These are phyloP conservation scores for Hippophae gyantsensis DNA, from an alignment of 306 rosid species.

Conservation along the genomic window DNA sequence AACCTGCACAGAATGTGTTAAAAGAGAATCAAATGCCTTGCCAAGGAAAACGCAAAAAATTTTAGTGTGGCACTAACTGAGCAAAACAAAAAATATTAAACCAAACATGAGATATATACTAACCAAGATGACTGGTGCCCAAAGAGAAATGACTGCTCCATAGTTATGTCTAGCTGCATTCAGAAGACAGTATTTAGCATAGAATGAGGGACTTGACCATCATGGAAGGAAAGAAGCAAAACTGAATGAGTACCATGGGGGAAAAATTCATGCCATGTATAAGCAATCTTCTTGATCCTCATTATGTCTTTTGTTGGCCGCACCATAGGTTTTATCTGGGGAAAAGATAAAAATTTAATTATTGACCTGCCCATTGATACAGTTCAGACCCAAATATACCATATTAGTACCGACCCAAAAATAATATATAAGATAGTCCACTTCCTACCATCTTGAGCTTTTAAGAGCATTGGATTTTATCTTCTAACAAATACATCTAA, in stretches of 20 bases:
- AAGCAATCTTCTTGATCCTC: constrained; percentile 55
- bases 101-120: constrained; percentile 19
- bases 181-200: constrained; percentile 21
- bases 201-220: constrained; percentile 13
- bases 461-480: neutral
- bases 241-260: constrained; percentile 50
- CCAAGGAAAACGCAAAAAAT: constrained; percentile 10
- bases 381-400: too few relatives aligned
- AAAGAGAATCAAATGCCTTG: constrained; percentile 14
- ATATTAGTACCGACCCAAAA: too few relatives aligned
- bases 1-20: constrained; percentile 45
- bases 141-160: constrained; percentile 72
- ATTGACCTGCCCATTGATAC: constrained; percentile 1
- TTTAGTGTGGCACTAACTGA: constrained; percentile 14
- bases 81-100: constrained; percentile 14
- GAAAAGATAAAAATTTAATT: constrained; percentile 11
- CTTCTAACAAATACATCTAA: neutral
- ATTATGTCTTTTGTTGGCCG: constrained; percentile 84
- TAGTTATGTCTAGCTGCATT: constrained; percentile 63
- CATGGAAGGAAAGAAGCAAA: constrained; percentile 16
- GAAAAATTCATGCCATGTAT: constrained; percentile 85
- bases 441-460: too few relatives aligned
- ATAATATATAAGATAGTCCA: too few relatives aligned
- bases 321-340: constrained; percentile 80
- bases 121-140: constrained; percentile 79